These are phyloP conservation scores for Diatrype stigma DNA, from an alignment of 2,329 filamentous ascomycete species.

Conservation along the genomic window DNA sequence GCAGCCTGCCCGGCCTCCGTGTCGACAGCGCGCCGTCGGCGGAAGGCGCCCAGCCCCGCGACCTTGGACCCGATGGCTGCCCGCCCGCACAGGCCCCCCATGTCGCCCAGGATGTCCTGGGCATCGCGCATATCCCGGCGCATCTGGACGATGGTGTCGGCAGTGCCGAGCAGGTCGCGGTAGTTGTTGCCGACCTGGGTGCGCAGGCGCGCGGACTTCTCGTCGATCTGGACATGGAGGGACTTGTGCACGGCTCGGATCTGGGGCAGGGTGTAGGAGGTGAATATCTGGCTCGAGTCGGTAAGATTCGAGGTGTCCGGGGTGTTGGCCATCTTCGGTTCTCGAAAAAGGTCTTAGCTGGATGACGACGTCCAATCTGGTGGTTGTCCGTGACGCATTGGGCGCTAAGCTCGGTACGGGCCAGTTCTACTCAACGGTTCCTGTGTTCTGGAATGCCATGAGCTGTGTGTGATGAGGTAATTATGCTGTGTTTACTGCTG, in stretches of 20 bases:
- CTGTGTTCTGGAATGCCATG: too few relatives aligned
- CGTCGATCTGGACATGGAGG: conserved; percentile 56
- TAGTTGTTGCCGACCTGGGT: conserved; percentile 67
- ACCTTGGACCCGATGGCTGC: conserved; percentile 64
- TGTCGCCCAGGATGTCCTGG: conserved; percentile 64
- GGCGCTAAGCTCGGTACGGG: too few relatives aligned
- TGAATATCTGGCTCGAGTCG: conserved; percentile 51
- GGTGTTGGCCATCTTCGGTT: conserved; percentile 27
- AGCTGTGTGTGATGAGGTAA: too few relatives aligned
- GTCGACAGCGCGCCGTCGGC: conserved; percentile 20
- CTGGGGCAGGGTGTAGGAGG: conserved; percentile 56
- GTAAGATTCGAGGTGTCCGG: conserved; percentile 46
- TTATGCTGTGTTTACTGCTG: too few relatives aligned
- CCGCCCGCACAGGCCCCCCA: conserved; percentile 76
- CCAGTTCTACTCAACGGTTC: too few relatives aligned
- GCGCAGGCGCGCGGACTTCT: conserved; percentile 58
- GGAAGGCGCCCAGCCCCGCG: conserved; percentile 49
- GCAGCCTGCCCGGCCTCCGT: conserved; percentile 31
- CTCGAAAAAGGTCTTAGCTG: background rate
- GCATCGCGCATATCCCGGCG: conserved; percentile 70
- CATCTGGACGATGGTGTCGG: conserved; percentile 92
- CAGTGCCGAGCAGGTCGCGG: conserved; percentile 84
- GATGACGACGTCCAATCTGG: too few relatives aligned
- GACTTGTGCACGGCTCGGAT: conserved; percentile 59
- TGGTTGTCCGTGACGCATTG: too few relatives aligned